Percentiles rank a stretch among this genome's conserved stretches.
These are phyloP conservation scores for Fraxinus greggii DNA, from an alignment of 305 asterid species.

Conservation along the genomic window DNA sequence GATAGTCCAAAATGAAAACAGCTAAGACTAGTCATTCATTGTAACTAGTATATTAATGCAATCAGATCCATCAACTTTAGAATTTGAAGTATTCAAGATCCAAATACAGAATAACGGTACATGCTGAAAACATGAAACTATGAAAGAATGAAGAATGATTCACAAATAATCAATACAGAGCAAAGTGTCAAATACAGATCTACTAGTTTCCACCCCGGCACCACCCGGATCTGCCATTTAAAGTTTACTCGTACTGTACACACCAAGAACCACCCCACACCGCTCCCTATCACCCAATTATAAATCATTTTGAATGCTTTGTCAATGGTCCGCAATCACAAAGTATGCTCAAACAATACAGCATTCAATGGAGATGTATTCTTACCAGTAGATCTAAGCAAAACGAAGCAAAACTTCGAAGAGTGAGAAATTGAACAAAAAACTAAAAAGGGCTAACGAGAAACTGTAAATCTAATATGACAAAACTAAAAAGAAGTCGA, in stretches of 20 bases:
- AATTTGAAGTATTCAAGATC: constrained; percentile 29
- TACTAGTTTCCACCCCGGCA: background rate
- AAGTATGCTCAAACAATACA: background rate
- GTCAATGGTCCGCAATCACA: background rate
- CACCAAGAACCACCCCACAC: background rate
- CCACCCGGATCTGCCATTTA: constrained; percentile 5
- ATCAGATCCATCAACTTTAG: constrained; percentile 27
- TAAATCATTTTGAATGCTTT: background rate
- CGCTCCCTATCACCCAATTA: background rate
- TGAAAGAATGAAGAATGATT: constrained; percentile 31
- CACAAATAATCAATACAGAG: constrained; percentile 24
- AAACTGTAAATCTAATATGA: background rate
- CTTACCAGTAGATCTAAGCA: constrained; percentile 37
- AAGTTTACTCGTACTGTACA: constrained; percentile 23
- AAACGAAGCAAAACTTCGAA: constrained; percentile 18
- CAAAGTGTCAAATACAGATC: constrained; percentile 37
- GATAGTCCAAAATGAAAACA: background rate
- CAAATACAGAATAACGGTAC: constrained; percentile 19
- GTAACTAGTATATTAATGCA: background rate
- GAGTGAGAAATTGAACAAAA: background rate
- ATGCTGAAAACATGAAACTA: constrained; percentile 18
- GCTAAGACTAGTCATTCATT: background rate
- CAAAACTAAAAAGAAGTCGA: background rate
- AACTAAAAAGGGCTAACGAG: background rate
- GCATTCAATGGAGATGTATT: background rate